phyloP scores from a whole-genome alignment of 2,329 filamentous ascomycete species.

The Calonectria hawksworthii region DNA sequence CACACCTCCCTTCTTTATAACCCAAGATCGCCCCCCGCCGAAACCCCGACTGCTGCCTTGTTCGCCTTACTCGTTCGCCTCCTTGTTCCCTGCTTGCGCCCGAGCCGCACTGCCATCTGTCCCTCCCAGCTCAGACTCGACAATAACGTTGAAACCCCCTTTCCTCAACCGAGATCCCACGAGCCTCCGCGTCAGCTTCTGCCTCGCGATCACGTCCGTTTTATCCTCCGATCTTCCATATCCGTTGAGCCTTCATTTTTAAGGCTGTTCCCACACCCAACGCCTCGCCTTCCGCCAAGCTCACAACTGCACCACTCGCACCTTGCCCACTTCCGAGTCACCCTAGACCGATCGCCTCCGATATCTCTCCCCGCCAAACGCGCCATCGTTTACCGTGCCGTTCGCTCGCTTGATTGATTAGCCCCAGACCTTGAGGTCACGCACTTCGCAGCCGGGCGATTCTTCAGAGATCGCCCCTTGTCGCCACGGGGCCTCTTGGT shows the following conservation, averaged over 20 bases:
- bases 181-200: conserved; percentile 9
- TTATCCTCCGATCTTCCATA: background rate
- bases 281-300: background rate
- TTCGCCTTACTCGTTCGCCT: conserved; percentile 8
- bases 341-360: conserved; percentile 20
- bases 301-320: conserved; percentile 3
- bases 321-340: conserved; percentile 31
- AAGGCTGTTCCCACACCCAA: background rate
- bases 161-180: conserved; percentile 19
- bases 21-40: background rate
- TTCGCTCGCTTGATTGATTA: background rate
- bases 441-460: conserved; percentile 28
- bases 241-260: background rate
- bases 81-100: conserved; percentile 22
- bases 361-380: background rate
- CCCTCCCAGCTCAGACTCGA: conserved; percentile 6
- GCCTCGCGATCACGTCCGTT: background rate
- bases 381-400: background rate
- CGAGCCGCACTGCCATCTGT: conserved; percentile 28
- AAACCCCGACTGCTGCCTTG: conserved; percentile 5
- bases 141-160: conserved; percentile 19
- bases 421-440: background rate
- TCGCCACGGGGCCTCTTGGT: conserved; percentile 38
- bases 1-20: background rate
- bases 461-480: conserved; percentile 34